phyloP scores from a whole-genome alignment of 2,329 filamentous ascomycete genomes.

The Cladosporium sp. region DNA sequence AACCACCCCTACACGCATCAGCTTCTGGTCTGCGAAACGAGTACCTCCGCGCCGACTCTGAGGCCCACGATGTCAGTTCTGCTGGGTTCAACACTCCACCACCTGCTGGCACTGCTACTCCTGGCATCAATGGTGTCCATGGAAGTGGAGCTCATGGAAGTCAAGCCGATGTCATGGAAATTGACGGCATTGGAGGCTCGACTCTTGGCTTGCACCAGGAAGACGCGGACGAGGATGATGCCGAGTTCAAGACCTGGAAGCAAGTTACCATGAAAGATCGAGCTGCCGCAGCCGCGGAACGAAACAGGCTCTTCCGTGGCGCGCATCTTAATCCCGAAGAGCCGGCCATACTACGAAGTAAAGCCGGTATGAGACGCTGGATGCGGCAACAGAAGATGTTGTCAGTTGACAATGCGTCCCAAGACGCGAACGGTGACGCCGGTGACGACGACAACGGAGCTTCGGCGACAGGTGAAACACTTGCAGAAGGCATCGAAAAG shows the following conservation, averaged over 20 bases:
- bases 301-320: conserved; percentile 80
- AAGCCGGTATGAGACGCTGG: conserved; percentile 87
- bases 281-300: conserved; percentile 79
- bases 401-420: conserved; percentile 45
- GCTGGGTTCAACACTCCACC: conserved; percentile 87
- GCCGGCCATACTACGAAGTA: conserved; percentile 79
- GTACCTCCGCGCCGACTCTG: conserved; percentile 67
- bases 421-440: conserved; percentile 46
- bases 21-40: conserved; percentile 54
- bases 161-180: conserved; percentile 82
- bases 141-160: conserved; percentile 61
- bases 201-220: conserved; percentile 68
- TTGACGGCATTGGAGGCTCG: conserved; percentile 69
- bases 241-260: conserved; percentile 96
- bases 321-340: conserved; percentile 84
- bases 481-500: conserved; percentile 93
- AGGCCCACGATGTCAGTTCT: conserved; percentile 69
- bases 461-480: conserved; percentile 64
- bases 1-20: conserved; percentile 59
- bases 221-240: conserved; percentile 80
- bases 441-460: conserved; percentile 49
- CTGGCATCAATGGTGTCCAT: conserved; percentile 68
- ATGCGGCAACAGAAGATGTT: conserved; percentile 69
- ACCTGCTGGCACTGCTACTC: conserved; percentile 67
- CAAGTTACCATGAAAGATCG: conserved; percentile 97